These are phyloP conservation scores for Apodospora peruviana DNA, from an alignment of 495 filamentous ascomycete genomes.

Conservation along the genomic window DNA sequence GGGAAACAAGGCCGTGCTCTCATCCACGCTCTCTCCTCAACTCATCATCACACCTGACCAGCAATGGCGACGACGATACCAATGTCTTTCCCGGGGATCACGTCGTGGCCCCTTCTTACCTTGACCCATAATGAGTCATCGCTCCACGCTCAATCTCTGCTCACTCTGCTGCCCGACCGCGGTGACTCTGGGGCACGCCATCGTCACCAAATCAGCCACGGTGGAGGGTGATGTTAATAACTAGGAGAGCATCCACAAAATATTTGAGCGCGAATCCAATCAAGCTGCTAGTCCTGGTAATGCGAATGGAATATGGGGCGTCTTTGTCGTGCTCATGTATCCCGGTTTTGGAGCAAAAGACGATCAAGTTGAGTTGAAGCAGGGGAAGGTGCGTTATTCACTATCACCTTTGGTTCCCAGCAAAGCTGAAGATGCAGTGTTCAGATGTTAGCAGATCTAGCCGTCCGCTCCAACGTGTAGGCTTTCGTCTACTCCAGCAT, in stretches of 20 bases:
- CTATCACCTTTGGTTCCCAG: background rate
- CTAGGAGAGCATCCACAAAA: too few species aligned
- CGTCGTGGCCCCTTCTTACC: background rate
- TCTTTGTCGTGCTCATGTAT: conserved; percentile 29
- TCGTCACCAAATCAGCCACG: too few species aligned
- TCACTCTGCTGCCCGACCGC: background rate
- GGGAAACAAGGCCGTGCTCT: conserved; percentile 36
- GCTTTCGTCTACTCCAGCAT: conserved; percentile 26
- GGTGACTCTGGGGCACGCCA: too few species aligned
- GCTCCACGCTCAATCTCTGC: background rate
- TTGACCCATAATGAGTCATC: background rate
- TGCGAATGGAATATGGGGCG: conserved; percentile 33
- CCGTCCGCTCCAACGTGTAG: conserved; percentile 20
- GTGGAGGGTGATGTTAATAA: too few species aligned
- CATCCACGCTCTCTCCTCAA: conserved; percentile 23
- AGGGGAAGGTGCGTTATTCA: conserved; percentile 18
- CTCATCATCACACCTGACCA: background rate
- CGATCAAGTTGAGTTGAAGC: conserved; percentile 17
- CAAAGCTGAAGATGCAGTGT: background rate
- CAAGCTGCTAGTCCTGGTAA: conserved; percentile 26
- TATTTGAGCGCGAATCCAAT: background rate
- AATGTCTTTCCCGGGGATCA: background rate
- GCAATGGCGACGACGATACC: background rate
- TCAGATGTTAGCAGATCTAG: conserved; percentile 22
- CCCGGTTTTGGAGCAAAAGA: conserved; percentile 23